Evolutionary conservation across 2,329 filamentous ascomycete genomes (phyloP).

Genomic region (Xylaria sp.): DNA sequence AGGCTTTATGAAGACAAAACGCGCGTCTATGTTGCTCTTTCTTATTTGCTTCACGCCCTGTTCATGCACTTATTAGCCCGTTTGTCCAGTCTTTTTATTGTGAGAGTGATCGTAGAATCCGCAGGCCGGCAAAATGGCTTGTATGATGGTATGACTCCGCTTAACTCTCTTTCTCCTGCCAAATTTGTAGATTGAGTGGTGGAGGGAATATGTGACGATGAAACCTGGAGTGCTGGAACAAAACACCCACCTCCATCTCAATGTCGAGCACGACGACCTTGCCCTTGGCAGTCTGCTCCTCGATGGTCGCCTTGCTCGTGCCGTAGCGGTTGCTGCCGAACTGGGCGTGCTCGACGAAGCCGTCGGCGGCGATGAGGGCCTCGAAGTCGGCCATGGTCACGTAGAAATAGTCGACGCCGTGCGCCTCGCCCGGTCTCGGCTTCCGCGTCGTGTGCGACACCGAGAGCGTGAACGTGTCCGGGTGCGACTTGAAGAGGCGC

Average conservation of each 20-base stretch:
- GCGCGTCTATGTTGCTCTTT: slow-evolving; percentile 72
- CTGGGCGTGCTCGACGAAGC: slow-evolving; percentile 85
- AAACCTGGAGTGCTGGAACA: neutral
- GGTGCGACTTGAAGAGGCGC: slow-evolving; percentile 70
- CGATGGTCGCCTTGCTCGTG: slow-evolving; percentile 82
- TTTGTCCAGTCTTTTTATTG: neutral
- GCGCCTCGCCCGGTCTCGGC: slow-evolving; percentile 78
- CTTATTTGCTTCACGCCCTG: slow-evolving; percentile 92
- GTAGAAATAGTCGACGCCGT: slow-evolving; percentile 87
- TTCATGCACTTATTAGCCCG: slow-evolving; percentile 20
- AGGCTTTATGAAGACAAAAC: slow-evolving; percentile 87
- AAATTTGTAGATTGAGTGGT: neutral
- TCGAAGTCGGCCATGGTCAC: slow-evolving; percentile 74
- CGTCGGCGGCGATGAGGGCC: slow-evolving; percentile 71
- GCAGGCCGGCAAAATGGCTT: neutral
- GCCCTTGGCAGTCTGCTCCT: slow-evolving; percentile 76
- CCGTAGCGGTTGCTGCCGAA: slow-evolving; percentile 91
- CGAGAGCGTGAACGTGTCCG: slow-evolving; percentile 64
- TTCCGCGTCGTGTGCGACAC: slow-evolving; percentile 82
- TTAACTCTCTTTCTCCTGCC: no score
- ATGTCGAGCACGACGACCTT: slow-evolving; percentile 89
- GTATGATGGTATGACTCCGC: neutral
- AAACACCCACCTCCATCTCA: slow-evolving; percentile 82
- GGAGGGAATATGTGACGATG: neutral
- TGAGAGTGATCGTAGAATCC: neutral